These are phyloP conservation scores for Tylopilus sp. DNA, from an alignment of 1,284 basidiomycete genomes.

Conservation along the genomic window DNA sequence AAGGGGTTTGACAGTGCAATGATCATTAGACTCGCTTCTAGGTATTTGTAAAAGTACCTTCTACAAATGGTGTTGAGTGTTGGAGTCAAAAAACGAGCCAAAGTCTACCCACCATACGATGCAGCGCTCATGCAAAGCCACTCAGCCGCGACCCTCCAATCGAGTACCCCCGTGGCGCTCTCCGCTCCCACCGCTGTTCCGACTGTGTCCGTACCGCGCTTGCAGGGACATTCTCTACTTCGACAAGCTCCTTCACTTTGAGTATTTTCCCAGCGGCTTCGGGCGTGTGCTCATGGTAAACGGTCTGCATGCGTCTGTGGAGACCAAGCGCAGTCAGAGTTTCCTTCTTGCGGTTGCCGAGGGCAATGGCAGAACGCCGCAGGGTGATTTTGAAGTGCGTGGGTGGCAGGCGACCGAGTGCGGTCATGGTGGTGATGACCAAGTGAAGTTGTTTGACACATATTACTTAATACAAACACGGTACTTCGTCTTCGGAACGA, in stretches of 20 bases:
- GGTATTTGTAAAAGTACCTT: too few relatives aligned
- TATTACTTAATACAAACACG: constrained; percentile 22
- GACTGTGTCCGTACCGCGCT: constrained; percentile 72
- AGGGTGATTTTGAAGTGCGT: constrained; percentile 91
- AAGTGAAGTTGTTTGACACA: neutral
- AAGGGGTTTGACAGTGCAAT: constrained; percentile 40
- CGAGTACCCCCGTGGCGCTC: constrained; percentile 72
- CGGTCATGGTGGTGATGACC: constrained; percentile 18
- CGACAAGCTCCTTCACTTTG: constrained; percentile 87
- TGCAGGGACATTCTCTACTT: constrained; percentile 83
- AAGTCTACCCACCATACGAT: neutral
- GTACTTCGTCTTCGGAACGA: too few relatives aligned
- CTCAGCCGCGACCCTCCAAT: constrained; percentile 48
- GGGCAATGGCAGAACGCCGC: constrained; percentile 83
- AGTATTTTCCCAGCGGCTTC: constrained; percentile 88
- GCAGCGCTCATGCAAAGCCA: constrained; percentile 30
- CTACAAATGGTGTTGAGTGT: too few relatives aligned
- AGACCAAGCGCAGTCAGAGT: constrained; percentile 84
- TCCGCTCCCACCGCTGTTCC: constrained; percentile 72
- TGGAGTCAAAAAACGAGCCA: neutral
- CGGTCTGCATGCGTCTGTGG: constrained; percentile 83
- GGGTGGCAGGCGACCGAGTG: constrained; percentile 16
- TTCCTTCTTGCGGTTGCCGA: constrained; percentile 76
- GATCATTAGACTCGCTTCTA: neutral
- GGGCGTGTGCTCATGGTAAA: constrained; percentile 79